Percentiles rank a stretch among this genome's conserved stretches.
These are phyloP conservation scores for Aspergillus aculeatinus DNA, from an alignment of 2,329 filamentous ascomycete species.

Conservation along the genomic window DNA sequence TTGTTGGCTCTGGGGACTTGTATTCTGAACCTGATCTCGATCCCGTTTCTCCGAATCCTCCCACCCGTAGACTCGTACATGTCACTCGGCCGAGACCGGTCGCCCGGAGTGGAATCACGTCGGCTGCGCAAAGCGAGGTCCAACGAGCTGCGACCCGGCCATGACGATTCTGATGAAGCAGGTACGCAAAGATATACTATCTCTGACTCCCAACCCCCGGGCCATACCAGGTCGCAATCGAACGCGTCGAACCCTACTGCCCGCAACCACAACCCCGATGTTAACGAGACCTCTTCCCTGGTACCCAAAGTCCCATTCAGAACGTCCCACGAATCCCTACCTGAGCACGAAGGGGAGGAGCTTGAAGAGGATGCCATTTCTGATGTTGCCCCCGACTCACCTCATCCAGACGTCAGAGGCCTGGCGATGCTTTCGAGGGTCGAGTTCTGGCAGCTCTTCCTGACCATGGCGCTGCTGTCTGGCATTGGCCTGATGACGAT, in stretches of 20 bases:
- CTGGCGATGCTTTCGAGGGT: constrained; percentile 66
- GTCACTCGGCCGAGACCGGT: constrained; percentile 35
- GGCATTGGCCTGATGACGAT: constrained; percentile 98
- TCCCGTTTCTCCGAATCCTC: constrained; percentile 81
- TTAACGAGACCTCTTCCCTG: constrained; percentile 78
- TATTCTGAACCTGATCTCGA: constrained; percentile 69
- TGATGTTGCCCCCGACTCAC: constrained; percentile 68
- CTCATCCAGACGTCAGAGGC: constrained; percentile 88
- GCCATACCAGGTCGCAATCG: constrained; percentile 33
- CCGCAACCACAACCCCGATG: constrained; percentile 37
- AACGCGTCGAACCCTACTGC: constrained; percentile 26
- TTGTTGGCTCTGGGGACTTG: constrained; percentile 79
- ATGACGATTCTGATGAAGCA: constrained; percentile 34
- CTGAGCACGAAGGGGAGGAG: constrained; percentile 17
- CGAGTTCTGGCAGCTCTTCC: constrained; percentile 90
- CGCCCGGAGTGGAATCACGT: constrained; percentile 30
- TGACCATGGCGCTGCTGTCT: constrained; percentile 83
- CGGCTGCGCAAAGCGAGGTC: constrained; percentile 36
- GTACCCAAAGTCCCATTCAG: constrained; percentile 63
- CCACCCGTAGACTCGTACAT: constrained; percentile 53
- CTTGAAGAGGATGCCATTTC: constrained; percentile 47
- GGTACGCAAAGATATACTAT: constrained; percentile 37
- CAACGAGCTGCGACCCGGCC: constrained; percentile 25
- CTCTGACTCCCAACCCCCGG: constrained; percentile 28
- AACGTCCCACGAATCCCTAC: constrained; percentile 51